Conservation (phyloP, 306 rosid genomes). For the Lablab purpureus region DNA sequence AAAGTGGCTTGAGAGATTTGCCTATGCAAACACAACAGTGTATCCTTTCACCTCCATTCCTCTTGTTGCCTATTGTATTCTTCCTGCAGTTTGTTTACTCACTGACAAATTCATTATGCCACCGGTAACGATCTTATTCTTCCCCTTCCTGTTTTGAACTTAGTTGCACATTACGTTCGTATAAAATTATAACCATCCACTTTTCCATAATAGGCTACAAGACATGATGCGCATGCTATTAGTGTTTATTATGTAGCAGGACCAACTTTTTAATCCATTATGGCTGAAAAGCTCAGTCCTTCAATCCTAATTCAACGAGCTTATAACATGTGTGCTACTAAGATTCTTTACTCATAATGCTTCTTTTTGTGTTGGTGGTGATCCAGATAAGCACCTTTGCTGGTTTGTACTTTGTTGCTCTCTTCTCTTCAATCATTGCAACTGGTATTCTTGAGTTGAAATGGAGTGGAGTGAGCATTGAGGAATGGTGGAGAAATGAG, state of each 20-base stretch:
- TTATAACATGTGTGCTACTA: neutral
- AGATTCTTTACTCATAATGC: slow-evolving; percentile 33
- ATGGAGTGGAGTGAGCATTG: slow-evolving; percentile 97
- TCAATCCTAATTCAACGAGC: slow-evolving; percentile 15
- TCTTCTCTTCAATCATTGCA: slow-evolving; percentile 81
- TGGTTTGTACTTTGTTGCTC: slow-evolving; percentile 73
- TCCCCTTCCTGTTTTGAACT: neutral
- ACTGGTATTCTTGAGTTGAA: slow-evolving; percentile 84
- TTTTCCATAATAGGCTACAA: slow-evolving; percentile 14
- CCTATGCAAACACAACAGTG: slow-evolving; percentile 86
- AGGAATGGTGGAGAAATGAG: slow-evolving; percentile 98
- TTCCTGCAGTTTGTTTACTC: slow-evolving; percentile 89
- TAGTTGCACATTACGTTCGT: neutral
- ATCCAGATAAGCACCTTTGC: slow-evolving; percentile 90
- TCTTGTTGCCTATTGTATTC: slow-evolving; percentile 77
- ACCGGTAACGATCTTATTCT: slow-evolving; percentile 57
- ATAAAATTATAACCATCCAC: neutral
- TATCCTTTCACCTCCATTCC: slow-evolving; percentile 90
- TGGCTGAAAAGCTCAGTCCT: neutral
- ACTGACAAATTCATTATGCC: slow-evolving; percentile 95
- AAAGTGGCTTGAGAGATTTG: slow-evolving; percentile 87
- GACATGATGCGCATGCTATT: slow-evolving; percentile 23
- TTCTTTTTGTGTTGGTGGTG: slow-evolving; percentile 32
- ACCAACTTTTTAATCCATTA: neutral
- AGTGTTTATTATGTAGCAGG: neutral